Conservation (phyloP, 192 early-diverging fungal genomes). For the Lunasporangiospora selenospora region DNA sequence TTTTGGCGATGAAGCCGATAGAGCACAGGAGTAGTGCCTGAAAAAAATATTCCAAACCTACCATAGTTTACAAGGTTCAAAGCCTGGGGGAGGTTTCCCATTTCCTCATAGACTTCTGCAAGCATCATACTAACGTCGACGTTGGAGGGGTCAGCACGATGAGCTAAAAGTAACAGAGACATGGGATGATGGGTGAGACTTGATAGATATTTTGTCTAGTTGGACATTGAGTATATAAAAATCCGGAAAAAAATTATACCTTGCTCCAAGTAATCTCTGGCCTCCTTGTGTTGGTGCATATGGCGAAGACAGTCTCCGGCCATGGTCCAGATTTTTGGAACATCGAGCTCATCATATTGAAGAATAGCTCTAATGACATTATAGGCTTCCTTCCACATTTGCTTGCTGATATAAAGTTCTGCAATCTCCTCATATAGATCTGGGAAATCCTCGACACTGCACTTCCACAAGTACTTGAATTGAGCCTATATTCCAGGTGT, state of each 20-base stretch:
- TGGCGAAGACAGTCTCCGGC: slow-evolving; percentile 48
- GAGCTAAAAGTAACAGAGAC: slow-evolving; percentile 31
- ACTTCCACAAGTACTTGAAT: slow-evolving; percentile 66
- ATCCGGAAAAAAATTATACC: slow-evolving; percentile 13
- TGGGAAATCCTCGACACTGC: slow-evolving; percentile 58
- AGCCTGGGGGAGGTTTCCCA: slow-evolving; percentile 63
- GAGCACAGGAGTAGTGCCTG: too few species aligned
- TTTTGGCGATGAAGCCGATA: too few species aligned
- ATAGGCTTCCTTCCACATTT: slow-evolving; percentile 70
- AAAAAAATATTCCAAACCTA: slow-evolving; percentile 4
- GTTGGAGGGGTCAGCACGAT: slow-evolving; percentile 68
- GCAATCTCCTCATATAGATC: slow-evolving; percentile 80
- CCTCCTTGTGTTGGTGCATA: slow-evolving; percentile 29
- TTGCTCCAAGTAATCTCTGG: slow-evolving; percentile 41
- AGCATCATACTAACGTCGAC: slow-evolving; percentile 71
- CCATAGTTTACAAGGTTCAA: slow-evolving; percentile 57
- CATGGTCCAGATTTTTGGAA: slow-evolving; percentile 40
- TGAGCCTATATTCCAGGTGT: slow-evolving; percentile 58
- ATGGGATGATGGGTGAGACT: too few species aligned
- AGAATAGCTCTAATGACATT: slow-evolving; percentile 61
- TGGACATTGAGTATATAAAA: too few species aligned
- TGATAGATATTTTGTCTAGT: too few species aligned
- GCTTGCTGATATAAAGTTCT: slow-evolving; percentile 71
- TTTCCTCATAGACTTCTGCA: slow-evolving; percentile 75
- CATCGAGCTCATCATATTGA: slow-evolving; percentile 50